A percentile compares a stretch with the other conserved stretches of the same genome.
These are phyloP conservation scores for Aspergillus phoenicis DNA, from an alignment of 2,329 filamentous ascomycete genomes.

Conservation along the genomic window DNA sequence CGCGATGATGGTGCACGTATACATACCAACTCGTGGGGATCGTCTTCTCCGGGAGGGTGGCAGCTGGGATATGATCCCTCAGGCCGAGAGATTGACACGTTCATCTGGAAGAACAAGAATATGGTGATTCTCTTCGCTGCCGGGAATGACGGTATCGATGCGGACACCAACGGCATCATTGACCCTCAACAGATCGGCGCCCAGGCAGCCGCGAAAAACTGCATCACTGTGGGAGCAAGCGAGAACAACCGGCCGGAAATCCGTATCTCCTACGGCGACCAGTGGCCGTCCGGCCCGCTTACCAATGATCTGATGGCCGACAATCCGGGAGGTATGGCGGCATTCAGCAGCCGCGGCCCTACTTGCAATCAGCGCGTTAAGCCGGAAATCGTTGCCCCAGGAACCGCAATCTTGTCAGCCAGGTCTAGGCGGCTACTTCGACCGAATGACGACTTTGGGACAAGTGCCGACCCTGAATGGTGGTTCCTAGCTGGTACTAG, in stretches of 20 bases:
- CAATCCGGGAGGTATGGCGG: neutral
- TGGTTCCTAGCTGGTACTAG: conserved; percentile 3
- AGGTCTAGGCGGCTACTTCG: neutral
- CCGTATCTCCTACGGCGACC: neutral
- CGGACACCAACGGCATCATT: neutral
- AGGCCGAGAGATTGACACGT: neutral
- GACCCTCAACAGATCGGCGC: conserved; percentile 1
- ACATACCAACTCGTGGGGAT: conserved; percentile 11
- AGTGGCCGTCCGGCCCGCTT: neutral
- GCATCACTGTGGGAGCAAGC: conserved; percentile 8
- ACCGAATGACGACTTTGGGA: neutral
- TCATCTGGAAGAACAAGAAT: conserved; percentile 7
- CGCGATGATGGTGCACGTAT: neutral
- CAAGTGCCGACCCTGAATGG: neutral
- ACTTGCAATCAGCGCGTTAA: neutral
- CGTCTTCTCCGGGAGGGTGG: neutral
- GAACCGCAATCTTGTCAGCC: conserved; percentile 1
- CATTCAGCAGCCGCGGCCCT: conserved; percentile 8
- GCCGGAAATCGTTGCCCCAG: conserved; percentile 6
- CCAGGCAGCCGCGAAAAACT: conserved; percentile 8
- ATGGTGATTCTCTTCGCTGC: conserved; percentile 3
- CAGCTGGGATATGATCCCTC: neutral
- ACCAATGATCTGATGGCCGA: conserved; percentile 1
- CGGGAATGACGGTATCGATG: neutral
- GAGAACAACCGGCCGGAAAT: conserved; percentile 5